phyloP scores from a whole-genome alignment of 805 yeast genomes.

The Candida palmyrensis region DNA sequence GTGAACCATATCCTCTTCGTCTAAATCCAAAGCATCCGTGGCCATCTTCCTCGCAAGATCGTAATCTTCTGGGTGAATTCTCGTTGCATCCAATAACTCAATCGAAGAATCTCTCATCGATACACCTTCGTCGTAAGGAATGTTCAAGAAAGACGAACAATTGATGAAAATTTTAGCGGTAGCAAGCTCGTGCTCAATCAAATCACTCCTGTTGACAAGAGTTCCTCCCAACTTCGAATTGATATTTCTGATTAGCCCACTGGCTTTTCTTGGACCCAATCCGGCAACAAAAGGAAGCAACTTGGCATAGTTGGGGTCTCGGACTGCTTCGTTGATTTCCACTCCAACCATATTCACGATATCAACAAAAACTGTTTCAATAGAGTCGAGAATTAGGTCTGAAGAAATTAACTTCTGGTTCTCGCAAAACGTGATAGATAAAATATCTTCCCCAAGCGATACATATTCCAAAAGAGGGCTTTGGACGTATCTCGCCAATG shows the following conservation, averaged over 20 bases:
- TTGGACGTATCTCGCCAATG: slow-evolving; percentile 86
- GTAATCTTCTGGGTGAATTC: slow-evolving; percentile 98
- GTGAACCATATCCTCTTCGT: slow-evolving; percentile 86
- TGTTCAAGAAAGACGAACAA: slow-evolving; percentile 83
- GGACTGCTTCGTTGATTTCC: slow-evolving; percentile 84
- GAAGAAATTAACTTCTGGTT: slow-evolving; percentile 67
- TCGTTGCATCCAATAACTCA: slow-evolving; percentile 86
- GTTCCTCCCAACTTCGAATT: slow-evolving; percentile 60
- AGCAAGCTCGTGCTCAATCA: slow-evolving; percentile 74
- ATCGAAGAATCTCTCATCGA: slow-evolving; percentile 54
- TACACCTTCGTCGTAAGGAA: slow-evolving; percentile 58
- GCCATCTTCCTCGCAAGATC: slow-evolving; percentile 96
- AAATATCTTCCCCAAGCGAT: slow-evolving; percentile 68
- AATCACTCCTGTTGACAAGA: slow-evolving; percentile 65
- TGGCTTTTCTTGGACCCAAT: slow-evolving; percentile 91
- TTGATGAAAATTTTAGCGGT: slow-evolving; percentile 82
- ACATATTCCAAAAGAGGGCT: slow-evolving; percentile 91
- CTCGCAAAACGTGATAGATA: slow-evolving; percentile 62
- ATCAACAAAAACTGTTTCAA: slow-evolving; percentile 84
- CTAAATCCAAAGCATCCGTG: slow-evolving; percentile 93
- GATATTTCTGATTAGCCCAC: slow-evolving; percentile 77
- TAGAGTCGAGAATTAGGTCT: slow-evolving; percentile 58
- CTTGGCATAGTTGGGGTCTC: slow-evolving; percentile 67
- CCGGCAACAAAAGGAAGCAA: slow-evolving; percentile 81
- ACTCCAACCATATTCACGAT: slow-evolving; percentile 88